Evolutionary conservation across 73 alveolate genomes (phyloP), one percentile per base, ranked within the genome.

Genomic region (Paramecium bursaria): DNA sequence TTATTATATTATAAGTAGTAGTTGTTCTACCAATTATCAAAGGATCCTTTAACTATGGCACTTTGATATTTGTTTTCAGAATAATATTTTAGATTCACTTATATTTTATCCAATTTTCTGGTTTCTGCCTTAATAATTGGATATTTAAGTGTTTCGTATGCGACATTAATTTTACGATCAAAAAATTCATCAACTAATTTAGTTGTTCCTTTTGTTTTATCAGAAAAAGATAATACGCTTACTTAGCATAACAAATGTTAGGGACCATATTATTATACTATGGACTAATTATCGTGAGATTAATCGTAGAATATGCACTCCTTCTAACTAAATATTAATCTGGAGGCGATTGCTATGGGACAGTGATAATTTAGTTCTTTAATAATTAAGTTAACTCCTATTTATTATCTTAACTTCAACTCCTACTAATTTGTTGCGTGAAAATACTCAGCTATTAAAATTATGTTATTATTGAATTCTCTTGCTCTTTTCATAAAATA

Each of bases 281-380:
- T 87, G 11, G 99, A 86, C 39, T 95, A 94, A 85, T 96, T 96
- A 67, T 96, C 99, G 86, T 96, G 99, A 46, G 98, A 94, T 80
- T 93, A 87, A 88, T 96, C 99, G 73, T 94, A 96, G 17, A 95
- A 74, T 13, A 96, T 80, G 10, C 52, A 39, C 13, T 54, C 15
- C 11, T 44, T 53, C 15, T 13, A 21, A 1, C 22, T 53, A 21
- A 47, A 47, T 27, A 53, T 27, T 53, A 53, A 53, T n/a, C 30
- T 23, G 0, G 15, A n/a, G n/a, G n/a, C n/a, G n/a, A n/a, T n/a
- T n/a, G n/a, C n/a, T n/a, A n/a, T n/a, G n/a, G n/a, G n/a, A n/a
- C n/a, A n/a, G 44, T 44, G 44, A 73, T 95, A 85, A 61, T 86
- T 77, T 54, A 91, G 39, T 55, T 96, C 99, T 79, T 98, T 88